These are phyloP conservation scores for Leishmania tropica DNA, from an alignment of 208 protist genomes.

Conservation along the genomic window DNA sequence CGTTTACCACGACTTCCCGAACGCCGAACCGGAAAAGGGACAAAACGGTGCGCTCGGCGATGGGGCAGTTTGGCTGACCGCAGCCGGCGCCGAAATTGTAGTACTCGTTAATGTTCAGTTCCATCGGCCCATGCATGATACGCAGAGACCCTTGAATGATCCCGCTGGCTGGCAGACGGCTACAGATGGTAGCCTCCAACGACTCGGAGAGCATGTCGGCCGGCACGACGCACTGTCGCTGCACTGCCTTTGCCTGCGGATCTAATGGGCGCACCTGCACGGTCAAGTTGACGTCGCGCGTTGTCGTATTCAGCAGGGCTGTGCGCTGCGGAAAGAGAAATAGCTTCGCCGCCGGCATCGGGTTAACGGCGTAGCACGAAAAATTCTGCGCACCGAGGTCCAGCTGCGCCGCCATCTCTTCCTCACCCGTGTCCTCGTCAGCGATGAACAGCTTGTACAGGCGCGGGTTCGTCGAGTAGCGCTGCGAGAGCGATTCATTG, in stretches of 20 bases:
- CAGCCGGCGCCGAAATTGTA: constrained; percentile 88
- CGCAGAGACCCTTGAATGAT: constrained; percentile 82
- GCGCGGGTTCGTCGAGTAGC: constrained; percentile 74
- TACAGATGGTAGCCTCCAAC: constrained; percentile 67
- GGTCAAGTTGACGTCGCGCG: constrained; percentile 70
- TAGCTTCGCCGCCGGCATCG: constrained; percentile 70
- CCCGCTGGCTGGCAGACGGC: constrained; percentile 58
- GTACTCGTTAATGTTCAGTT: constrained; percentile 87
- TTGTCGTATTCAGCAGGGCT: constrained; percentile 53
- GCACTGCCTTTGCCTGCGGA: constrained; percentile 53
- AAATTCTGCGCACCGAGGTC: constrained; percentile 71
- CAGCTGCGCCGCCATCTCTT: constrained; percentile 84
- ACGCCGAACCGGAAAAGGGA: constrained; percentile 87
- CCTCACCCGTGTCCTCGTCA: constrained; percentile 86
- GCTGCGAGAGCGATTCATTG: constrained; percentile 56
- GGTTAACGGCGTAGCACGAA: constrained; percentile 78
- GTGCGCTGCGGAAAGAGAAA: constrained; percentile 79
- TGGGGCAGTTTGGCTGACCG: constrained; percentile 70
- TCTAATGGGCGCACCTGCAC: constrained; percentile 74
- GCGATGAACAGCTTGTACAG: constrained; percentile 90
- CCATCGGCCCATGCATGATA: constrained; percentile 82
- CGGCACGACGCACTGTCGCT: constrained; percentile 70
- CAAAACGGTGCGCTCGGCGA: constrained; percentile 83
- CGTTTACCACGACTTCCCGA: constrained; percentile 75
- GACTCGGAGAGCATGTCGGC: constrained; percentile 81